Evolutionary conservation across 192 early-diverging fungal genomes (phyloP).

Genomic region (Coemansia sp.): DNA sequence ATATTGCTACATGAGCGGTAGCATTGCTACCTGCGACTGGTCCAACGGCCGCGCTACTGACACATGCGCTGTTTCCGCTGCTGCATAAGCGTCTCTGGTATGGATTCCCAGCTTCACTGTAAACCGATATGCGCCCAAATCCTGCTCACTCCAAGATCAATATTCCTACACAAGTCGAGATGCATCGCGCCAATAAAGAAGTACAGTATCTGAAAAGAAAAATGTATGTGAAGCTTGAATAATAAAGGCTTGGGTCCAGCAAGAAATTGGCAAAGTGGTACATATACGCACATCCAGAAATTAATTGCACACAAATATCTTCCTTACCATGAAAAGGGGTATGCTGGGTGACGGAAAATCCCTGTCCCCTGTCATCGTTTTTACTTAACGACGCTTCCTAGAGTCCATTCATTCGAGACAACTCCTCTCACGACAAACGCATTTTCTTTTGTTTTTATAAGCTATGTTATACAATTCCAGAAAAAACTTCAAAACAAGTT

Average conservation of each 20-base stretch:
- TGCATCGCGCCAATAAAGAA: not conserved
- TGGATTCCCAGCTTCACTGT: too few species aligned
- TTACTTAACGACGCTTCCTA: not conserved
- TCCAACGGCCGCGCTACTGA: slow-evolving; percentile 42
- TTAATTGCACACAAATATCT: not conserved
- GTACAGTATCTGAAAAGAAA: not conserved
- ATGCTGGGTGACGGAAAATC: not conserved
- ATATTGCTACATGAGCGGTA: slow-evolving; percentile 42
- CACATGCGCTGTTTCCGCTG: slow-evolving; percentile 35
- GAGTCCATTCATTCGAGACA: not conserved
- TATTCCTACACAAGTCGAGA: slow-evolving; percentile 38
- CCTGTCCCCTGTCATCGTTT: not conserved
- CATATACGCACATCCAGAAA: not conserved
- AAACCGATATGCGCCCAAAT: slow-evolving; percentile 33
- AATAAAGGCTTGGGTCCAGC: not conserved
- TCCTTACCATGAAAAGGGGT: not conserved
- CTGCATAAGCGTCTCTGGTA: slow-evolving; percentile 21
- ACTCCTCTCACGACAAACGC: too few species aligned
- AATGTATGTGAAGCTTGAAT: not conserved
- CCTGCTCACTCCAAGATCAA: slow-evolving; percentile 36
- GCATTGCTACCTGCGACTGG: slow-evolving; percentile 42
- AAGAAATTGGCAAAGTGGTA: not conserved
- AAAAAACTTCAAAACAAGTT: too few species aligned
- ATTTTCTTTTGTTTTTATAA: too few species aligned
- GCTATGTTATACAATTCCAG: too few species aligned